phyloP scores from a whole-genome alignment of 768 basidiomycete genomes.

The Paxillus involutus region DNA sequence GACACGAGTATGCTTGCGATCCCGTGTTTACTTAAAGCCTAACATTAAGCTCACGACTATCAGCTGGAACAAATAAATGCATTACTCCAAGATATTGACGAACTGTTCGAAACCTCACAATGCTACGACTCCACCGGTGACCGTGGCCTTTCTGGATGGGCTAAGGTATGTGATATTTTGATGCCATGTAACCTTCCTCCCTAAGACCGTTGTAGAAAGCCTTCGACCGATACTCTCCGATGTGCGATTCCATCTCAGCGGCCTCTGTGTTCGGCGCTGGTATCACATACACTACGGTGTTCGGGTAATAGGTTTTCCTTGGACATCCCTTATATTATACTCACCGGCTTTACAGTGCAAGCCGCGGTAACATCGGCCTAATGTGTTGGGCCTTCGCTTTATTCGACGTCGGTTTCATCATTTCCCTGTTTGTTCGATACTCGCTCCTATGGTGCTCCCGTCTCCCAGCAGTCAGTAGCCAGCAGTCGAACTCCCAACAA shows the following conservation, averaged over 20 bases:
- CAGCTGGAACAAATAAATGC: neutral
- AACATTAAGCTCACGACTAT: neutral
- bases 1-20: neutral
- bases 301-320: conserved; percentile 10
- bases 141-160: conserved; percentile 21
- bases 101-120: neutral
- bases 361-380: conserved; percentile 19
- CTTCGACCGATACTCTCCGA: neutral
- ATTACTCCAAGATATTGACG: neutral
- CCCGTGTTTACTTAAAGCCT: neutral
- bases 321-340: neutral
- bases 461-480: neutral
- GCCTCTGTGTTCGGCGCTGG: conserved; percentile 15
- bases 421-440: neutral
- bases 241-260: neutral
- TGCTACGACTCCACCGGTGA: conserved; percentile 4
- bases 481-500: too few relatives aligned
- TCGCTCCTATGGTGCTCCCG: neutral
- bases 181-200: neutral
- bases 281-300: conserved; percentile 24
- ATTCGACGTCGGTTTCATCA: conserved; percentile 23
- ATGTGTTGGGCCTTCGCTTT: conserved; percentile 28
- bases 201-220: neutral
- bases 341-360: conserved; percentile 6
- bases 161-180: conserved; percentile 4